These are phyloP conservation scores for Entrophospora sp. DNA, from an alignment of 192 early-diverging fungal species.

Conservation along the genomic window DNA sequence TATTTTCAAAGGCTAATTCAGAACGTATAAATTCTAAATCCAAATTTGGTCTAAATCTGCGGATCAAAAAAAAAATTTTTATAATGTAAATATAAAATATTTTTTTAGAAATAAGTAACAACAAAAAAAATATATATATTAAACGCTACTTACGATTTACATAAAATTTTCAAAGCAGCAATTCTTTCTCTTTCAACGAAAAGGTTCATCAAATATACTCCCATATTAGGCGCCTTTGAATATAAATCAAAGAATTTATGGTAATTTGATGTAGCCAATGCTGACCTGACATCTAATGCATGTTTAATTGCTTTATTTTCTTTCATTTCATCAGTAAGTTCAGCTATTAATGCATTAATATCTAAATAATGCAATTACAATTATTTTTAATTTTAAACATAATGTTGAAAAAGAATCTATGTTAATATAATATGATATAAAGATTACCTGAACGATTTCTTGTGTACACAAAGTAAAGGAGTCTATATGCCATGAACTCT, in stretches of 20 bases:
- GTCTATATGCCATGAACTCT: constrained; percentile 91
- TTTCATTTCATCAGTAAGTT: constrained; percentile 63
- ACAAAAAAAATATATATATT: no score
- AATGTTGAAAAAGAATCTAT: neutral
- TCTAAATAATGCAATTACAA: constrained; percentile 36
- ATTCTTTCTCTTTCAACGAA: constrained; percentile 85
- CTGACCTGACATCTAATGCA: constrained; percentile 75
- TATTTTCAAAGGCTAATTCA: constrained; percentile 59
- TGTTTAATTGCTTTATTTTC: constrained; percentile 56
- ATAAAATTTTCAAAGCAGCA: constrained; percentile 62
- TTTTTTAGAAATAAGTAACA: neutral
- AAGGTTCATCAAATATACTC: constrained; percentile 84
- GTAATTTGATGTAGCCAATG: constrained; percentile 78
- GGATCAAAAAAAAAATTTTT: constrained; percentile 3
- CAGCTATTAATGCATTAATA: constrained; percentile 66
- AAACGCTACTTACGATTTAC: constrained; percentile 68
- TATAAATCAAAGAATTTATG: constrained; percentile 79
- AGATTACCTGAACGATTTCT: constrained; percentile 68
- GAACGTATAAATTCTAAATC: constrained; percentile 45
- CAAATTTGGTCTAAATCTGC: constrained; percentile 53
- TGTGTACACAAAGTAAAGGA: constrained; percentile 86
- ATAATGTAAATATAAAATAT: neutral
- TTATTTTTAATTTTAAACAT: neutral
- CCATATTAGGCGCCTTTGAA: constrained; percentile 72
- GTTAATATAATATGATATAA: neutral